Conservation (phyloP, 2,329 filamentous ascomycete genomes). For the Cucurbitaria berberidis region DNA sequence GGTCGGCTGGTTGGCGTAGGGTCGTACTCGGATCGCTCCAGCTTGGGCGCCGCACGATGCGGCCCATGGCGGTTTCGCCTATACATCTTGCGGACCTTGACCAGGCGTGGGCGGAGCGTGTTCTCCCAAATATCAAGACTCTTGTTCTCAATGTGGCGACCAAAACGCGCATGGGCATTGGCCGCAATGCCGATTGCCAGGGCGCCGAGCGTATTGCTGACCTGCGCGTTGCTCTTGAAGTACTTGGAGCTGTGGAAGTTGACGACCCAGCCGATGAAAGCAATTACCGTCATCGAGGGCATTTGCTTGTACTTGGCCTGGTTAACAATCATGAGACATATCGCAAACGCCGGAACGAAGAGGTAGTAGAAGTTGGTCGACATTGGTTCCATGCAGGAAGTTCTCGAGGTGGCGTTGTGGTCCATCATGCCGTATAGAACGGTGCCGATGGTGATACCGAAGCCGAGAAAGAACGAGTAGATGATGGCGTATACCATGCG, state of each 20-base stretch:
- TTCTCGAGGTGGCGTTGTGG: conserved; percentile 53
- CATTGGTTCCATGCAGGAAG: conserved; percentile 55
- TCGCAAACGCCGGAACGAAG: conserved; percentile 75
- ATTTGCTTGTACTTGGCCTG: conserved; percentile 81
- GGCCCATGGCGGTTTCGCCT: conserved; percentile 28
- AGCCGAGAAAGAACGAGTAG: conserved; percentile 60
- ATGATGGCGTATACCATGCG: conserved; percentile 61
- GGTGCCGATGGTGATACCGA: conserved; percentile 59
- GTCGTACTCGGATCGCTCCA: conserved; percentile 29
- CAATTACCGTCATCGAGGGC: conserved; percentile 76
- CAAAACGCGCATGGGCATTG: conserved; percentile 77
- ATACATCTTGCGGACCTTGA: conserved; percentile 35
- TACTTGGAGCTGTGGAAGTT: conserved; percentile 73
- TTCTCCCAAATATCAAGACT: conserved; percentile 62
- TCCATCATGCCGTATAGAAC: conserved; percentile 58
- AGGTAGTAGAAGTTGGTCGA: conserved; percentile 66
- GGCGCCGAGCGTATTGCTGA: conserved; percentile 79
- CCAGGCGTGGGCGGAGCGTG: conserved; percentile 52
- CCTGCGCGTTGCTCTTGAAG: conserved; percentile 73
- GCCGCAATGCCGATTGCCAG: conserved; percentile 77
- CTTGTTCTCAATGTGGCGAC: conserved; percentile 63
- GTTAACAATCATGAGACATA: conserved; percentile 78
- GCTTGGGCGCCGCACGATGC: conserved; percentile 11
- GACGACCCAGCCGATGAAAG: conserved; percentile 74
- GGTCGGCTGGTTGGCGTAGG: conserved; percentile 22